Conservation (phyloP, 495 filamentous ascomycete genomes). For the Aspergillus egyptiacus region DNA sequence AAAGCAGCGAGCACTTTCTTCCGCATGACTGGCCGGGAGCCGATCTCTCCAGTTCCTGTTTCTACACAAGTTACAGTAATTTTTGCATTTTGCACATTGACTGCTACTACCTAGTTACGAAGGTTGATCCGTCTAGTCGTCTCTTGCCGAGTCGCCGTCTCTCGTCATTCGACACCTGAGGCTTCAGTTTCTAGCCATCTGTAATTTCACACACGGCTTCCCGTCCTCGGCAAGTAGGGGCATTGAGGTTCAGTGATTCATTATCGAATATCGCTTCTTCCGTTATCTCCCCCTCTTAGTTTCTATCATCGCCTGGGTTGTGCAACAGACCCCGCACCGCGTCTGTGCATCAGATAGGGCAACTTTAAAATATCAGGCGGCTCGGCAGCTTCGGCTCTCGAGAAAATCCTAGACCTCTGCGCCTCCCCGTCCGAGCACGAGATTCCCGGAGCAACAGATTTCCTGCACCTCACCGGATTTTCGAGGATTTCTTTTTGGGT, state of each 20-base stretch:
- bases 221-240: background rate
- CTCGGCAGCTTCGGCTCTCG: conserved; percentile 31
- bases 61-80: background rate
- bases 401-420: conserved; percentile 15
- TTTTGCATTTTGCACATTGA: conserved; percentile 1
- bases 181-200: background rate
- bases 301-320: conserved; percentile 13
- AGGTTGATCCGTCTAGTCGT: no score
- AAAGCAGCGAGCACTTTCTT: background rate
- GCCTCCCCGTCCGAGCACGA: conserved; percentile 2
- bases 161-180: conserved; percentile 8
- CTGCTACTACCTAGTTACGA: no score
- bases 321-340: conserved; percentile 23
- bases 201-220: background rate
- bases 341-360: conserved; percentile 36
- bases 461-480: conserved; percentile 11
- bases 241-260: conserved; percentile 15
- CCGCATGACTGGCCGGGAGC: background rate
- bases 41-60: background rate
- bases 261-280: conserved; percentile 3
- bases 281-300: background rate
- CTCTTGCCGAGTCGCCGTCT: background rate
- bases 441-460: background rate
- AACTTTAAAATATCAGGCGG: conserved; percentile 25
- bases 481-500: conserved; percentile 30